Evolutionary conservation across 2,329 filamentous ascomycete species (phyloP).

Genomic region (Talaromyces sp.): DNA sequence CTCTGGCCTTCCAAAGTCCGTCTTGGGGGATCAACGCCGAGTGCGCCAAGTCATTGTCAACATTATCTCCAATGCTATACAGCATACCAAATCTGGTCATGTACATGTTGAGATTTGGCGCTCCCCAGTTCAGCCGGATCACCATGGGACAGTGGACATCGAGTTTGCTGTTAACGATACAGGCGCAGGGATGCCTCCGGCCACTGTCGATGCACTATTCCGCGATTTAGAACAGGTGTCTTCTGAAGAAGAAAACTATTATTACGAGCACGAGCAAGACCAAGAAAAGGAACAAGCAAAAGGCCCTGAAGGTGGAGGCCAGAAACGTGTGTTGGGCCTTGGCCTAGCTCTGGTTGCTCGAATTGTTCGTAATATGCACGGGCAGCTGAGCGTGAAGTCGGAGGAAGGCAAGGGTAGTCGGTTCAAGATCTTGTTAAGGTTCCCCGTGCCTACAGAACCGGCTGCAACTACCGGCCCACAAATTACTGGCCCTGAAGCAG

Average conservation of each 20-base stretch:
- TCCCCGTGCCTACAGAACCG: slow-evolving; percentile 54
- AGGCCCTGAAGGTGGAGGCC: slow-evolving; percentile 20
- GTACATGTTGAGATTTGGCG: slow-evolving; percentile 68
- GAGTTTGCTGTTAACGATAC: slow-evolving; percentile 74
- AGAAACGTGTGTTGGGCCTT: slow-evolving; percentile 60
- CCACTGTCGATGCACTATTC: slow-evolving; percentile 56
- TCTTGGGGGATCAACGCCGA: slow-evolving; percentile 72
- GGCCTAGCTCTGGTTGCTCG: slow-evolving; percentile 85
- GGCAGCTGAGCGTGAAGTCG: slow-evolving; percentile 77
- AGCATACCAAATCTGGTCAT: slow-evolving; percentile 64
- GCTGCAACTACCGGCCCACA: background rate
- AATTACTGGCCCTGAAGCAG: slow-evolving; percentile 20
- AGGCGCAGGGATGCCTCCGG: slow-evolving; percentile 58
- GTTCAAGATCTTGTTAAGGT: slow-evolving; percentile 75
- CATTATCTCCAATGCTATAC: slow-evolving; percentile 76
- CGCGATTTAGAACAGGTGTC: slow-evolving; percentile 63
- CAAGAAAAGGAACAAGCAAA: slow-evolving; percentile 30
- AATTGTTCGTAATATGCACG: slow-evolving; percentile 84
- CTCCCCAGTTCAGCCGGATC: slow-evolving; percentile 32
- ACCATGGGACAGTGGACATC: slow-evolving; percentile 55
- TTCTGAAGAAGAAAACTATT: slow-evolving; percentile 46
- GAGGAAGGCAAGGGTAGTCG: slow-evolving; percentile 76
- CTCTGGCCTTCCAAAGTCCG: slow-evolving; percentile 62
- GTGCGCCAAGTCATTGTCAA: slow-evolving; percentile 82
- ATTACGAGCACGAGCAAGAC: slow-evolving; percentile 13